A percentile compares a stretch with the other conserved stretches of the same genome.
These are phyloP conservation scores for Pythium volutum DNA, from an alignment of 352 stramenopile species.

Conservation along the genomic window DNA sequence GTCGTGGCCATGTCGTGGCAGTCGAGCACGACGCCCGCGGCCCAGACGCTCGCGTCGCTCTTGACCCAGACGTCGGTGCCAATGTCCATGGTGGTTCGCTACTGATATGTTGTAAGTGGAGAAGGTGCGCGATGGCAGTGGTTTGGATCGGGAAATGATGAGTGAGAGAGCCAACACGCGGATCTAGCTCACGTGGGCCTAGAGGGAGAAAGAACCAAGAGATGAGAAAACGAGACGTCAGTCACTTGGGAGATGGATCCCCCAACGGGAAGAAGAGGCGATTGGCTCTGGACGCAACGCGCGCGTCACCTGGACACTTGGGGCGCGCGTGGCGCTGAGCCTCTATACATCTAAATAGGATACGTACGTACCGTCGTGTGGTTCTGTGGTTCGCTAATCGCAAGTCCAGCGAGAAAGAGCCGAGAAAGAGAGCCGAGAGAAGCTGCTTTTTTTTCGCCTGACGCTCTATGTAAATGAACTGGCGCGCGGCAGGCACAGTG, in stretches of 20 bases:
- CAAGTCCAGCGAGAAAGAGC: background rate
- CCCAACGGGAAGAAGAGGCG: background rate
- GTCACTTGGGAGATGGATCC: background rate
- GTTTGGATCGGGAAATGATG: background rate
- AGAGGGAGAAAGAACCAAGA: background rate
- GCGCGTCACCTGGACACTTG: background rate
- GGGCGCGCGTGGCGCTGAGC: background rate
- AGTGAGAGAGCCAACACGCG: too few relatives aligned
- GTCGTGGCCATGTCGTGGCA: slow-evolving; percentile 42
- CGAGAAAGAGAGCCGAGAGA: too few relatives aligned
- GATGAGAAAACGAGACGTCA: slow-evolving; percentile 1
- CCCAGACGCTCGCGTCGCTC: slow-evolving; percentile 62
- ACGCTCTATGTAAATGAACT: background rate
- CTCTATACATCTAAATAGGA: background rate
- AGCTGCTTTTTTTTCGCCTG: too few relatives aligned
- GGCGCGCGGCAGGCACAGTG: background rate
- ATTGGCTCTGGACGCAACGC: background rate
- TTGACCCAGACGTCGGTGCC: slow-evolving; percentile 83
- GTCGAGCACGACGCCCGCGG: slow-evolving; percentile 61
- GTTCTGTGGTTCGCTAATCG: background rate
- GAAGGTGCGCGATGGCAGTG: too few relatives aligned
- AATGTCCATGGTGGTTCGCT: slow-evolving; percentile 60
- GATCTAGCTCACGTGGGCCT: too few relatives aligned
- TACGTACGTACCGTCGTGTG: background rate
- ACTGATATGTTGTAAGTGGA: too few relatives aligned